Percentiles rank a stretch among this genome's conserved stretches.
Conservation (phyloP, 768 basidiomycete species). For the Kondoa subrosea region DNA sequence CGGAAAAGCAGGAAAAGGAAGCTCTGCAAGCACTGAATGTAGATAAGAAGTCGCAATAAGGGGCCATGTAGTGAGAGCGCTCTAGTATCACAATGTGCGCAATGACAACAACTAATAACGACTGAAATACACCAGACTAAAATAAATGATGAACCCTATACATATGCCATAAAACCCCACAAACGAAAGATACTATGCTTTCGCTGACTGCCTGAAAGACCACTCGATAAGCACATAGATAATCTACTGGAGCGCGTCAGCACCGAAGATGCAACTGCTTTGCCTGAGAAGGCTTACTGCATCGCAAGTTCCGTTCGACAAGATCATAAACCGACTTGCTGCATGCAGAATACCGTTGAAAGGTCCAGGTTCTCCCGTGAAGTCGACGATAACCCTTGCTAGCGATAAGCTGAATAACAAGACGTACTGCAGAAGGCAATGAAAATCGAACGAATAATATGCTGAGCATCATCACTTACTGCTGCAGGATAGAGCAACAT, state of each 20-base stretch:
- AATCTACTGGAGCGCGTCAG: background rate
- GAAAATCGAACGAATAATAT: background rate
- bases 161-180: background rate
- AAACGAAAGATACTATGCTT: background rate
- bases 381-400: slow-evolving; percentile 3
- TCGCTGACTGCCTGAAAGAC: background rate
- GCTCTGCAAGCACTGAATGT: background rate
- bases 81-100: background rate
- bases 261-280: background rate
- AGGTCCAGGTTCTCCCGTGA: background rate
- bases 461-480: background rate
- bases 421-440: background rate
- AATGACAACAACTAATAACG: background rate
- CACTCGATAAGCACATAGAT: slow-evolving; percentile 6
- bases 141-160: too few relatives aligned
- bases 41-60: slow-evolving; percentile 4
- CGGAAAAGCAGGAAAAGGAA: background rate
- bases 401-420: background rate
- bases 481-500: slow-evolving; percentile 11
- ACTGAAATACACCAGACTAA: too few relatives aligned
- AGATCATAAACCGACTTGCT: background rate
- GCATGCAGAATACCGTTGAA: background rate
- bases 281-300: background rate
- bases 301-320: background rate
- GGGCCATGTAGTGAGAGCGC: background rate